Evolutionary conservation across 2,329 filamentous ascomycete genomes (phyloP).

Genomic region (Curvularia spicifera): DNA sequence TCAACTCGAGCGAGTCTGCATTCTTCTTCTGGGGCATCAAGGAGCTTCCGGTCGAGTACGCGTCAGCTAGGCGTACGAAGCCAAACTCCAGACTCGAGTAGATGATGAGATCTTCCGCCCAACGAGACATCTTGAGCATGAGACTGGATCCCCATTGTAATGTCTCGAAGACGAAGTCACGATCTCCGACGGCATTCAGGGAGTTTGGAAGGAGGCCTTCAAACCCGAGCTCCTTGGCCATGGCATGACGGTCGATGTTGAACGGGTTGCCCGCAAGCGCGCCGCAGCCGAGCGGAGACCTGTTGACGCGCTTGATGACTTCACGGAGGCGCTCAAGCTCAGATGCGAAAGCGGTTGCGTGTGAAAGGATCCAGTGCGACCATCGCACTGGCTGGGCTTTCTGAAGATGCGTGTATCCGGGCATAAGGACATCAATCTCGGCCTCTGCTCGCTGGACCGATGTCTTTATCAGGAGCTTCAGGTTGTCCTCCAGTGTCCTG

Average conservation of each 20-base stretch:
- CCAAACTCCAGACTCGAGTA: slow-evolving; percentile 79
- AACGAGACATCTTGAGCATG: slow-evolving; percentile 80
- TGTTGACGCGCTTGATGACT: slow-evolving; percentile 76
- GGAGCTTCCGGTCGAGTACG: slow-evolving; percentile 77
- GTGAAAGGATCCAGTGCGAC: slow-evolving; percentile 81
- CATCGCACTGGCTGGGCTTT: slow-evolving; percentile 81
- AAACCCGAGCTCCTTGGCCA: slow-evolving; percentile 83
- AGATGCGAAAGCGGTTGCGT: slow-evolving; percentile 71
- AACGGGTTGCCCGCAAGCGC: slow-evolving; percentile 85
- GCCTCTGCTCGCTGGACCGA: slow-evolving; percentile 71
- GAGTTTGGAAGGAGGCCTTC: slow-evolving; percentile 76
- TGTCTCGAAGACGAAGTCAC: slow-evolving; percentile 82
- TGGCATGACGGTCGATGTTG: slow-evolving; percentile 77
- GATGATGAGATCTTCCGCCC: slow-evolving; percentile 86
- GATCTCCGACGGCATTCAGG: slow-evolving; percentile 75
- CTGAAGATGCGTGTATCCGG: slow-evolving; percentile 87
- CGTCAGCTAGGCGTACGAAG: slow-evolving; percentile 77
- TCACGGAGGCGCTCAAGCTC: slow-evolving; percentile 81
- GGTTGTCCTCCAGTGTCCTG: slow-evolving; percentile 69
- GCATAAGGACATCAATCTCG: slow-evolving; percentile 81
- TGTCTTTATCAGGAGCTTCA: slow-evolving; percentile 73
- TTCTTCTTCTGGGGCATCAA: slow-evolving; percentile 90
- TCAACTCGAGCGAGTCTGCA: slow-evolving; percentile 73
- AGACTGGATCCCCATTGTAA: slow-evolving; percentile 81
- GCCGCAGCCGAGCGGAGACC: slow-evolving; percentile 72